Evolutionary conservation across 768 basidiomycete species (phyloP), one percentile per base, ranked within the genome.

Genomic region (Psilocybe cyanescens): DNA sequence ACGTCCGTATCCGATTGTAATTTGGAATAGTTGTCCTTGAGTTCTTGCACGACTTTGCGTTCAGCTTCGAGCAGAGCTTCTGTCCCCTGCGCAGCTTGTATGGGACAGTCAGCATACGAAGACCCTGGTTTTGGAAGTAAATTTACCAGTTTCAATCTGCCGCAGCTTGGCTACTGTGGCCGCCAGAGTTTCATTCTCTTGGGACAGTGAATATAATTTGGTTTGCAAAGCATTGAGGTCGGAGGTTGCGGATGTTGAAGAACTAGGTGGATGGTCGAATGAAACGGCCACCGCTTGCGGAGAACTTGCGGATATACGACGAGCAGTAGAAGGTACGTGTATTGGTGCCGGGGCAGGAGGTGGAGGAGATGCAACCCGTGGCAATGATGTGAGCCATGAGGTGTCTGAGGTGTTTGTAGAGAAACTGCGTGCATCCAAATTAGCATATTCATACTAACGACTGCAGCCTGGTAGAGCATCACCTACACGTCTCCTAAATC

Each of bases 401-500:
- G 76, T 70, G 69, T 85, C 82, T 28, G 81, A 78, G 46, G 78
- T 80, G 59, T 77, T 79, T 61, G 81, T 78, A 74, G 63, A 69
- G 86, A 88, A 63, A 24, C 65, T 64, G 64, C 39, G 16, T 47
- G 41, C 55, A 55, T 35, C 63, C 58, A 65, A 56, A 63, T 71
- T 73, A 71, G 50, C 39, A 49, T 31, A 12, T 48, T 51, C 53
- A 17, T 58, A 24, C 31, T 29, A 48, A 30, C 57, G 24, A 56
- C 53, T 31, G 50, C 58, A 58, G 53, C 58, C 29, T 31, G 45
- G 35, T 64, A 37, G 58, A 53, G 53, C 39, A 65, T 59, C 63
- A 84, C 90, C 68, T 82, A 91, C 90, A 92, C 73, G 74, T 89
- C 87, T 65, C 79, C 81, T 55, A 87, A 71, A 67, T 87, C 85